Percentiles rank a stretch among this genome's conserved stretches.
Evolutionary conservation across 148 eudicot genomes (phyloP).

Genomic region (Diospyros lotus): DNA sequence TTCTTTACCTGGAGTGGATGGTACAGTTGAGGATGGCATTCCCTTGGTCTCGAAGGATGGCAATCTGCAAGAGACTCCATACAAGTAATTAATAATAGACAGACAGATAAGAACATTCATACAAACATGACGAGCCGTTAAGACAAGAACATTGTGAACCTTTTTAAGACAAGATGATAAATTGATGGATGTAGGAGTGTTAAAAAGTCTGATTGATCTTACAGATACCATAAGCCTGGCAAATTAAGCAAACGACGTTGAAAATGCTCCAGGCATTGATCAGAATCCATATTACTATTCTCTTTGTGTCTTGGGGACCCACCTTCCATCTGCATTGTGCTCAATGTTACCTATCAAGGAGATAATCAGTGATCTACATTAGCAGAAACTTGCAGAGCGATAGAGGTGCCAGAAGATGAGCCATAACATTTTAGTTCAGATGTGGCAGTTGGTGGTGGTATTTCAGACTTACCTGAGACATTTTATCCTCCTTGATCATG

Average conservation of each 20-base stretch:
- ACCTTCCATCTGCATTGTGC: slow-evolving; percentile 33
- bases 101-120: background rate
- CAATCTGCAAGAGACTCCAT: slow-evolving; percentile 38
- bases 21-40: slow-evolving; percentile 19
- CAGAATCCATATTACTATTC: slow-evolving; percentile 25
- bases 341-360: slow-evolving; percentile 34
- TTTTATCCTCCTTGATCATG: slow-evolving; percentile 38
- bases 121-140: background rate
- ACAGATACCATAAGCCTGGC: slow-evolving; percentile 63
- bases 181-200: slow-evolving; percentile 6
- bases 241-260: slow-evolving; percentile 46
- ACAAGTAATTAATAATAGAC: slow-evolving; percentile 2
- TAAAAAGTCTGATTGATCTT: slow-evolving; percentile 34
- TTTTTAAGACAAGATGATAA: background rate
- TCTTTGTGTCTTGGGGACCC: slow-evolving; percentile 25
- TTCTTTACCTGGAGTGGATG: slow-evolving; percentile 24
- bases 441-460: background rate
- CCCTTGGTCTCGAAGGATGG: slow-evolving; percentile 34
- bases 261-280: slow-evolving; percentile 37
- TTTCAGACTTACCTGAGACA: slow-evolving; percentile 48
- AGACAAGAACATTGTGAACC: background rate
- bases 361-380: background rate
- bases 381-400: background rate
- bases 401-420: background rate
- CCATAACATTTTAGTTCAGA: background rate